Evolutionary conservation across 129 eudicot genomes (phyloP), one percentile per base, ranked within the genome.

Genomic region (Glebionis coronaria): DNA sequence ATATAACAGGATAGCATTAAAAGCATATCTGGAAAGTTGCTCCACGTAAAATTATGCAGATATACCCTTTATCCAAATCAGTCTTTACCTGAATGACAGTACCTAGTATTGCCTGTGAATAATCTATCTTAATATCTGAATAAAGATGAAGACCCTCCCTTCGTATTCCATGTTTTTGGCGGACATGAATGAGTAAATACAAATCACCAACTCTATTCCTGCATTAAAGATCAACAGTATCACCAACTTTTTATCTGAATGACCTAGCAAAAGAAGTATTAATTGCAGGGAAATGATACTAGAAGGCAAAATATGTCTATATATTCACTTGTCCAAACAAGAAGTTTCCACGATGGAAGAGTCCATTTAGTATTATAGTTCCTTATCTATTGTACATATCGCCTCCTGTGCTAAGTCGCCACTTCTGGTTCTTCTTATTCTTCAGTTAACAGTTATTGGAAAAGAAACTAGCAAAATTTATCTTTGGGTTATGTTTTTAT

Each of bases 31-130:
- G 27, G 42, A 54, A 57, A 13, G 69, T 42, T 67, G 31, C 56
- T 56, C 35, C 61, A 51, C 31, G 65, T 42, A 55, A 13, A 79
- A 74, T 8, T 55, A 61, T 16, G 61, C 77, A 31, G 21, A 74
- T 56, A 47, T 16, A 29, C 40, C 13, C 61, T 61, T 25, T 18
- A 45, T 35, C 19, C n/a, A 57, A 42, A 56, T 49, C 44, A 46
- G 53, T 20, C 4, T 11, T 73, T 83, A 92, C 98, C 98, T 88
- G 84, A n/a, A 83, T 62, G 35, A 74, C 68, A 57, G 96, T 80
- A 62, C 99, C 99, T 67, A 93, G 65, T 66, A 93, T 93, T 80
- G 99, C 99, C 67, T 89, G 88, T 9, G 99, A 80, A 76, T 78
- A 93, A 82, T 84, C 95, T 67, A 93, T 74, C 56, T 40, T 80